phyloP scores from a whole-genome alignment of 2,329 filamentous ascomycete genomes.

The Talaromyces albobiverticillius region DNA sequence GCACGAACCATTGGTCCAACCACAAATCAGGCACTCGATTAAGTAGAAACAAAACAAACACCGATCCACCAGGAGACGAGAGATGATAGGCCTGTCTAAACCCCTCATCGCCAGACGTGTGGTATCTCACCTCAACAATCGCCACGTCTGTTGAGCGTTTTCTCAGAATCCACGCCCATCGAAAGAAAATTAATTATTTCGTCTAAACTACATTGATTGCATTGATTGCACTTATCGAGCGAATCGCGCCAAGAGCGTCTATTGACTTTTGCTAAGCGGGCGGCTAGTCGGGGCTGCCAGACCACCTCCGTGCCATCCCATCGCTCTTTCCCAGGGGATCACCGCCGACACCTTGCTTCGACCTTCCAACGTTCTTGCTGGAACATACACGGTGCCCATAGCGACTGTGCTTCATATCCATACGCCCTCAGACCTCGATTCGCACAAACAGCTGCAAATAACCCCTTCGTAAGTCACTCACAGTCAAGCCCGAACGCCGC shows the following conservation, averaged over 20 bases:
- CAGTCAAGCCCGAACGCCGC: not conserved
- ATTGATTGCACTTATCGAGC: too few relatives aligned
- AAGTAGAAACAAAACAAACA: conserved; percentile 10
- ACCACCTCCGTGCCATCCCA: too few relatives aligned
- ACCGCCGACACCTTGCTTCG: not conserved
- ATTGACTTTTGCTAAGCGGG: conserved; percentile 9
- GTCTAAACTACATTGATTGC: too few relatives aligned
- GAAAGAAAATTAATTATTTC: too few relatives aligned
- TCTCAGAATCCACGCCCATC: too few relatives aligned
- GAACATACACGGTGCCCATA: not conserved
- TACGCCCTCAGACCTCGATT: not conserved
- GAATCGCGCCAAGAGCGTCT: not conserved
- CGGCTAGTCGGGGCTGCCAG: conserved; percentile 4
- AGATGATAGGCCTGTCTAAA: conserved; percentile 3
- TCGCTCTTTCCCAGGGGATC: not conserved
- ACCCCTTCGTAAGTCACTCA: not conserved
- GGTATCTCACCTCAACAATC: too few relatives aligned
- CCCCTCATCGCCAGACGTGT: not conserved
- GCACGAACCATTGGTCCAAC: too few relatives aligned
- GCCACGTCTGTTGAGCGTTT: too few relatives aligned
- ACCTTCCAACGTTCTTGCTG: not conserved
- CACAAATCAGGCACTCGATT: not conserved
- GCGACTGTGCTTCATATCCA: not conserved
- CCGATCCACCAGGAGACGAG: not conserved
- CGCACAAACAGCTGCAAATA: not conserved